Evolutionary conservation across 1,284 basidiomycete species (phyloP).

Genomic region (Austropuccinia psidii): DNA sequence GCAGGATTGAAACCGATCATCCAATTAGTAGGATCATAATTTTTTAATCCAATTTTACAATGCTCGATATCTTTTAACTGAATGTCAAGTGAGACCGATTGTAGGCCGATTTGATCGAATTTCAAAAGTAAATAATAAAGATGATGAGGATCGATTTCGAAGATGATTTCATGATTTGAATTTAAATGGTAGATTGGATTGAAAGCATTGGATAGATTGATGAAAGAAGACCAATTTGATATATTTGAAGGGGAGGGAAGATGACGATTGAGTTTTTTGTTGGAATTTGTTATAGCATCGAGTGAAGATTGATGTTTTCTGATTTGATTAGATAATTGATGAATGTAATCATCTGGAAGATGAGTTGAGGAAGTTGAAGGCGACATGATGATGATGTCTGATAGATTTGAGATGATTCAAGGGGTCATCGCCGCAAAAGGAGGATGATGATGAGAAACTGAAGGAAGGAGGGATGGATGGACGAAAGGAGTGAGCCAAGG

Average conservation of each 20-base stretch:
- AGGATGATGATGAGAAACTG: too few species aligned
- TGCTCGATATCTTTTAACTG: constrained; percentile 54
- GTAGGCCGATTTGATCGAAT: constrained; percentile 66
- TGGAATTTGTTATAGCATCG: background rate
- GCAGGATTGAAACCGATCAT: constrained; percentile 55
- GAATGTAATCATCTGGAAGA: background rate
- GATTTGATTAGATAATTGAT: background rate
- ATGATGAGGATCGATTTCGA: constrained; percentile 62
- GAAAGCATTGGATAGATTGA: background rate
- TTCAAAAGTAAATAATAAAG: constrained; percentile 81
- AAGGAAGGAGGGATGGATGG: too few species aligned
- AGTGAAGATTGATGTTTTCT: background rate
- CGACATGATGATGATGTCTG: too few species aligned
- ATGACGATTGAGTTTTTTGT: background rate
- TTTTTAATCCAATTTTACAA: constrained; percentile 37
- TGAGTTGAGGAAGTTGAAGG: background rate
- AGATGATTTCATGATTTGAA: background rate
- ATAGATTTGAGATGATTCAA: too few species aligned
- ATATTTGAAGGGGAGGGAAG: background rate
- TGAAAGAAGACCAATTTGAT: background rate
- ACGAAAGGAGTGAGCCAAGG: too few species aligned
- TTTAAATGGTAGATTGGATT: background rate
- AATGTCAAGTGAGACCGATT: constrained; percentile 72
- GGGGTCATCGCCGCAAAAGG: too few species aligned
- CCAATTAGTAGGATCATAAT: constrained; percentile 9